These are phyloP conservation scores for Talaromyces sp. DNA, from an alignment of 2,329 filamentous ascomycete genomes.

Conservation along the genomic window DNA sequence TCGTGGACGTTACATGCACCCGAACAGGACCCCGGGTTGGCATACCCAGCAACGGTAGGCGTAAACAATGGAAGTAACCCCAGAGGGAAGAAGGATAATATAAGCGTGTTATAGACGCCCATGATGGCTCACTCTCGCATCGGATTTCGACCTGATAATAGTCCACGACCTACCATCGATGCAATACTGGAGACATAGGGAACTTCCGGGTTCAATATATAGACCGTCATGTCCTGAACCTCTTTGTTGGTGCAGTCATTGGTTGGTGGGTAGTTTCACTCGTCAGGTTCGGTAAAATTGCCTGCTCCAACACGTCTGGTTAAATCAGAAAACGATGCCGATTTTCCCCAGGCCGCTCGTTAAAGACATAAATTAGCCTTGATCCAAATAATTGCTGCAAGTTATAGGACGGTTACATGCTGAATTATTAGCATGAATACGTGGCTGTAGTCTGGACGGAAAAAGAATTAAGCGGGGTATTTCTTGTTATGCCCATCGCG, in stretches of 20 bases:
- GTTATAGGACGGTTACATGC: neutral
- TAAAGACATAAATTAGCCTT: neutral
- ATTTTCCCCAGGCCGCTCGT: neutral
- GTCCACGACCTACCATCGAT: neutral
- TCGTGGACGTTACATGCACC: constrained; percentile 45
- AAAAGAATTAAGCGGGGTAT: neutral
- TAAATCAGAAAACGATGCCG: neutral
- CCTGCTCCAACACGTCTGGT: neutral
- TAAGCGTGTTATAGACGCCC: neutral
- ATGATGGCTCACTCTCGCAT: neutral
- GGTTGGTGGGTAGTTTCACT: neutral
- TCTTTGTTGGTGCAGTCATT: neutral
- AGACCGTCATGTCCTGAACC: neutral
- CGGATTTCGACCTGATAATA: neutral
- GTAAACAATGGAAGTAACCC: neutral
- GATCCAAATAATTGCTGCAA: neutral
- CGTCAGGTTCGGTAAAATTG: neutral
- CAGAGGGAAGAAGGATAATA: neutral
- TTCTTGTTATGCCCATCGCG: neutral
- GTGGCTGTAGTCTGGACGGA: neutral
- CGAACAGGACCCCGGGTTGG: constrained; percentile 27
- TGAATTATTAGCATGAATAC: neutral
- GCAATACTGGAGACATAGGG: neutral
- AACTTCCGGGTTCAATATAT: neutral
- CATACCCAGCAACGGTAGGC: neutral